Evolutionary conservation across 164 flowering plant species (phyloP), one percentile per base, ranked within the genome.

Genomic region (Piper longum): DNA sequence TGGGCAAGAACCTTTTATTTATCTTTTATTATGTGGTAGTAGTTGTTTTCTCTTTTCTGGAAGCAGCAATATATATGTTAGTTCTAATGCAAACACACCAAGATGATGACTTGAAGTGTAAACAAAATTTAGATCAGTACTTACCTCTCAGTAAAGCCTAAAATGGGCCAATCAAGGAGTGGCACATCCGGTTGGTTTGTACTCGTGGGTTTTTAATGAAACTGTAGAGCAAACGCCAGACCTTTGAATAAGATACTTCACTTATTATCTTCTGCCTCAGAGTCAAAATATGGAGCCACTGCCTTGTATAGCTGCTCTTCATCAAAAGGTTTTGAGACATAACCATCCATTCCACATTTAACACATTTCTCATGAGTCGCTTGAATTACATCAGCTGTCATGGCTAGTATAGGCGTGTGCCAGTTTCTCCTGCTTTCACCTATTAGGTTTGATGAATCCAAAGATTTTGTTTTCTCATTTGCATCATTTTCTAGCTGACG

Each of bases 381-480:
- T 70, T 85, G 95, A 65, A 75, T 80, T 59, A 85, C 87, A 79
- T 88, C 97, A 5, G 99, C 97, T 2, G 99, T 93, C 99, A 93
- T 90, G 8, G 99, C 99, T 54, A 93, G 73, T 75, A 93, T 88
- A 1, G 99, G 97, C 3, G 82, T 78, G 64, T 82, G 95, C 91
- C 96, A 88, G 40, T 72, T 63, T 45, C 41, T 43, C 69, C 75
- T 66, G 61, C 74, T 74, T 14, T 69, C 70, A 67, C 58, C 73
- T 66, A 61, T 66, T 61, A 78, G 82, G 6, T 52, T 16, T 5
- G 81, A 74, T 59, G 68, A 75, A 67, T 80, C 84, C 66, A 80
- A 83, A 1, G 73, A 75, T 43, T 81, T 73, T 68, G 79, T 72
- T 59, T 68, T 70, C 64, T 84, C 77, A 65, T 86, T 90, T 5